phyloP scores from a whole-genome alignment of 2,329 filamentous ascomycete genomes.

The Fusarium oligoseptatum region DNA sequence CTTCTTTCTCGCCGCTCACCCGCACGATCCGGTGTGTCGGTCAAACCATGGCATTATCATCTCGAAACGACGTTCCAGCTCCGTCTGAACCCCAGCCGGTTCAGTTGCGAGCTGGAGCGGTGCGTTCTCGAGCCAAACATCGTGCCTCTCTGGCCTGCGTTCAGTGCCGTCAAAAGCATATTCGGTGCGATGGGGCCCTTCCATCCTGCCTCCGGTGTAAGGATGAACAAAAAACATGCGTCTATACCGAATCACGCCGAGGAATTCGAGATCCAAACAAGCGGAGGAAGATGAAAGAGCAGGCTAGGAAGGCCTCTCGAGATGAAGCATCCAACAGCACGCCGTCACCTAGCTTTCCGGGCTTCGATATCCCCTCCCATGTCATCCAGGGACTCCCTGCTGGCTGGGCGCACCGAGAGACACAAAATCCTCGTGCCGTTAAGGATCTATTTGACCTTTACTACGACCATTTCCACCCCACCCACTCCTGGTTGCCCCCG shows the following conservation, averaged over 20 bases:
- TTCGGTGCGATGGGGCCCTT: slow-evolving; percentile 35
- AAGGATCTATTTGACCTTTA: slow-evolving; percentile 37
- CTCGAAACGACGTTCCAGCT: slow-evolving; percentile 10
- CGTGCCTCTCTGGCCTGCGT: slow-evolving; percentile 42
- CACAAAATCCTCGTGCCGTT: background rate
- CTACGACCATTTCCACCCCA: slow-evolving; percentile 41
- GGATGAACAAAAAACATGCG: slow-evolving; percentile 26
- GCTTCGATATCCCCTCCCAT: slow-evolving; percentile 1
- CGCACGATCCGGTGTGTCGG: background rate
- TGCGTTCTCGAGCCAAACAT: slow-evolving; percentile 25
- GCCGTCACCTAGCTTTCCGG: slow-evolving; percentile 23
- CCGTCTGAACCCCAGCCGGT: slow-evolving; percentile 2
- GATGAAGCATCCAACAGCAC: slow-evolving; percentile 16
- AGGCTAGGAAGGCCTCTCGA: background rate
- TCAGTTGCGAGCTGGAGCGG: slow-evolving; percentile 24
- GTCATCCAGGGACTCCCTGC: slow-evolving; percentile 8
- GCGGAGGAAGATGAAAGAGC: slow-evolving; percentile 21
- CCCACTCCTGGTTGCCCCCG: slow-evolving; percentile 42
- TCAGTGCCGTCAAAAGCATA: slow-evolving; percentile 40
- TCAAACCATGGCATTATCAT: slow-evolving; percentile 30
- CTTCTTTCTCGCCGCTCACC: slow-evolving; percentile 3
- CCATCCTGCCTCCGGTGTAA: slow-evolving; percentile 40
- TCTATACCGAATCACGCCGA: slow-evolving; percentile 39
- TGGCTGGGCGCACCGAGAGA: slow-evolving; percentile 20
- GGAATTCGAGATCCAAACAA: slow-evolving; percentile 36